These are phyloP conservation scores for Xylariales sp. DNA, from an alignment of 2,329 filamentous ascomycete species.

Conservation along the genomic window DNA sequence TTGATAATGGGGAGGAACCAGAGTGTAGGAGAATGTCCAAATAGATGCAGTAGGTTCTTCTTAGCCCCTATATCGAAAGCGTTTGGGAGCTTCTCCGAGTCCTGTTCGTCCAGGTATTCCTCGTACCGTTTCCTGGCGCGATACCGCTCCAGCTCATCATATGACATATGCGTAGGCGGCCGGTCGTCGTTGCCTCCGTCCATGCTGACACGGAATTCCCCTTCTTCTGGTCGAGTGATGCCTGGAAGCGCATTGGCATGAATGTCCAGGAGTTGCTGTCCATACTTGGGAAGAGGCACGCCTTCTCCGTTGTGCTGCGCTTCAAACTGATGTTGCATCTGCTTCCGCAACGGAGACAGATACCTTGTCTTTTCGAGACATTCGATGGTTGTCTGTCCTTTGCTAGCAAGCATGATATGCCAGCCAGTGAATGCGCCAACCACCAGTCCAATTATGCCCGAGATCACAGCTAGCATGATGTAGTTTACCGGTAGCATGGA, in stretches of 20 bases:
- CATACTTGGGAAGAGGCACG: conserved; percentile 52
- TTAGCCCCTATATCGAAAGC: conserved; percentile 88
- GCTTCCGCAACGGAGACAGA: conserved; percentile 70
- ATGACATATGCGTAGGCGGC: conserved; percentile 43
- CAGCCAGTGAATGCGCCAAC: conserved; percentile 84
- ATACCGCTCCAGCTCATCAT: conserved; percentile 50
- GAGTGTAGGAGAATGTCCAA: conserved; percentile 66
- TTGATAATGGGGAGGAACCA: conserved; percentile 82
- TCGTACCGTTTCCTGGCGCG: conserved; percentile 53
- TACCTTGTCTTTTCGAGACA: conserved; percentile 95
- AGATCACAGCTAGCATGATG: conserved; percentile 79
- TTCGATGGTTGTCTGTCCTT: conserved; percentile 90
- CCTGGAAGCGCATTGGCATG: conserved; percentile 78
- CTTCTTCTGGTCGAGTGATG: conserved; percentile 76
- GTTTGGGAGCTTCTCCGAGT: conserved; percentile 81
- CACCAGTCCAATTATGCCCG: conserved; percentile 87
- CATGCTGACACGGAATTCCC: conserved; percentile 51
- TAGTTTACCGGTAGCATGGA: conserved; percentile 84
- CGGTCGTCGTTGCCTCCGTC: conserved; percentile 26
- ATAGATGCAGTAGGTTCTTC: conserved; percentile 74
- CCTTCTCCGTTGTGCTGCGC: conserved; percentile 49
- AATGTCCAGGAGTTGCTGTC: conserved; percentile 74
- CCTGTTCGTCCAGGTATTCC: conserved; percentile 83
- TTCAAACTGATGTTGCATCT: conserved; percentile 60
- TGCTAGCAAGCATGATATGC: conserved; percentile 78